Percentiles rank a stretch among this genome's conserved stretches.
phyloP scores from a whole-genome alignment of 495 filamentous ascomycete genomes.

The Cairneyella variabilis region DNA sequence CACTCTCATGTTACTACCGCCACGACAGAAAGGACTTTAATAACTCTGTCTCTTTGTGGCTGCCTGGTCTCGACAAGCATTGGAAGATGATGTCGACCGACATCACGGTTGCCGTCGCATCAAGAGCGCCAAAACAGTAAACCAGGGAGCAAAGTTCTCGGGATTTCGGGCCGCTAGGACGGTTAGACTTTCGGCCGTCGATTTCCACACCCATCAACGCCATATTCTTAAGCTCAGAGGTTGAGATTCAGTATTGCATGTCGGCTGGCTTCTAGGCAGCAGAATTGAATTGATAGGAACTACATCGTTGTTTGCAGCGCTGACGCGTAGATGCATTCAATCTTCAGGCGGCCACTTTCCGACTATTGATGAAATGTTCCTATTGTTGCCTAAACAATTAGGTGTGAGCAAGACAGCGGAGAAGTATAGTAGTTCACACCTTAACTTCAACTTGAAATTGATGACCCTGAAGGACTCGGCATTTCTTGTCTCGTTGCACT shows the following conservation, averaged over 20 bases:
- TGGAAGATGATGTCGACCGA: neutral
- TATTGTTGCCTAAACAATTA: too few species aligned
- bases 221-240: neutral
- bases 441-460: too few species aligned
- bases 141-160: neutral
- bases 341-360: neutral
- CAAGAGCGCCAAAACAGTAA: neutral
- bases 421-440: too few species aligned
- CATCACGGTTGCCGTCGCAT: neutral
- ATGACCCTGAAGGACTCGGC: too few species aligned
- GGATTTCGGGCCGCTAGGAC: neutral
- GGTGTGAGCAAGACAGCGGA: too few species aligned
- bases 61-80: neutral
- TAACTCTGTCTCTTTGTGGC: neutral
- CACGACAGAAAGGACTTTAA: neutral
- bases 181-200: neutral
- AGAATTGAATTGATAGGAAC: neutral
- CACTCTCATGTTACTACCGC: neutral
- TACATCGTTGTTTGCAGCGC: neutral
- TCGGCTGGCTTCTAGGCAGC: neutral
- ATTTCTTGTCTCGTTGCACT: too few species aligned
- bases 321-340: neutral
- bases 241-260: neutral
- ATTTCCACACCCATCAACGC: neutral
- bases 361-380: too few species aligned